Conservation (phyloP, 768 basidiomycete genomes). For the Sporobolomyces pararoseus region DNA sequence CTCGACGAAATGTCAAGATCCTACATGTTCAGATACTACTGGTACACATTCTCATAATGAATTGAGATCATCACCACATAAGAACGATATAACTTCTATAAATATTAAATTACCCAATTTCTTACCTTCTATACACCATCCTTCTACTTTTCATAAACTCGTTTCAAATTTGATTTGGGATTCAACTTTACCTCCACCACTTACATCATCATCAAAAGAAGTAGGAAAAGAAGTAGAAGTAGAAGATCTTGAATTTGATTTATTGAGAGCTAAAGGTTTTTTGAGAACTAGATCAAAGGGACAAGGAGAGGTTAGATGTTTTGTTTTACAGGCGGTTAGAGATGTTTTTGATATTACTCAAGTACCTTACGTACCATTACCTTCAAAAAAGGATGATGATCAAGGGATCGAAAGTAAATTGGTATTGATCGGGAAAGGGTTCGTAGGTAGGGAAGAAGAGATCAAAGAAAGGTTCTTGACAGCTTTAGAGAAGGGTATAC, state of each 20-base stretch:
- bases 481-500: conserved; percentile 4
- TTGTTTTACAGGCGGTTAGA: conserved; percentile 83
- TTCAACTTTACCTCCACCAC: conserved; percentile 56
- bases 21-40: not conserved
- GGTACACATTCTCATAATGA: not conserved
- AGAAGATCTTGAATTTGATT: conserved; percentile 51
- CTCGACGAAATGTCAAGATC: conserved; percentile 3
- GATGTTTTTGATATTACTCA: conserved; percentile 67
- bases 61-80: conserved; percentile 46
- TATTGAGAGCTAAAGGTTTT: conserved; percentile 85
- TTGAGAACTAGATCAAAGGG: conserved; percentile 49
- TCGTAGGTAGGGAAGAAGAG: conserved; percentile 20
- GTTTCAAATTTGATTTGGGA: conserved; percentile 82
- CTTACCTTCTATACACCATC: conserved; percentile 55
- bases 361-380: conserved; percentile 11
- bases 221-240: not conserved
- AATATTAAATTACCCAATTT: conserved; percentile 63
- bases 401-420: conserved; percentile 32
- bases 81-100: conserved; percentile 71
- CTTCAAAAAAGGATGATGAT: not conserved
- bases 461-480: conserved; percentile 10
- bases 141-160: conserved; percentile 77
- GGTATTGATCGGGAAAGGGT: conserved; percentile 42
- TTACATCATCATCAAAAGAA: not conserved
- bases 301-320: conserved; percentile 50